Conservation (phyloP, 345 rosid genomes). For the Carallia pectinifolia region DNA sequence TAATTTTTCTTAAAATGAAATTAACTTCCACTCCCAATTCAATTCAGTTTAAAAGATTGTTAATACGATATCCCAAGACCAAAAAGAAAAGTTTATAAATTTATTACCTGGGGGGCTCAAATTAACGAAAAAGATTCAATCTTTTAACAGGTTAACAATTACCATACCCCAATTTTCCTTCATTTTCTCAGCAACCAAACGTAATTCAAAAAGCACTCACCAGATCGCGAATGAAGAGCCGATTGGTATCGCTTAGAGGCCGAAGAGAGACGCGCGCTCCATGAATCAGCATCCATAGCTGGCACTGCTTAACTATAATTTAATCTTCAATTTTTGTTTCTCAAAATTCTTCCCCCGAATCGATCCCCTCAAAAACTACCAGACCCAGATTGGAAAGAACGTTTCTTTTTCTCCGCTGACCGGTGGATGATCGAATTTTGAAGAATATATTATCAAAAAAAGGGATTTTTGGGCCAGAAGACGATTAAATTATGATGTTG, state of each 20-base stretch:
- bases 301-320: neutral
- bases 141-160: neutral
- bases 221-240: conserved; percentile 85
- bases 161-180: neutral
- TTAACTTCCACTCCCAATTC: too few species aligned
- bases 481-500: conserved; percentile 9
- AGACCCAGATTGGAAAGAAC: neutral
- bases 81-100: neutral
- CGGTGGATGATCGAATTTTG: neutral
- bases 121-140: neutral
- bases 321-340: neutral
- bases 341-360: neutral
- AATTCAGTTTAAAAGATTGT: too few species aligned
- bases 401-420: neutral
- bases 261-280: conserved; percentile 80
- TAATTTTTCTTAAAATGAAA: neutral
- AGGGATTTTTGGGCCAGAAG: neutral
- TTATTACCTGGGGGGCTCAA: neutral
- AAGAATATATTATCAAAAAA: neutral
- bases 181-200: conserved; percentile 4
- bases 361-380: neutral
- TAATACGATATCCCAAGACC: too few species aligned
- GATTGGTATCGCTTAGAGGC: conserved; percentile 80
- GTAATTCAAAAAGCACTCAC: conserved; percentile 37
- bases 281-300: conserved; percentile 84